Evolutionary conservation across 2,329 filamentous ascomycete genomes (phyloP), one percentile per base, ranked within the genome.

Genomic region (Pseudopithomyces chartarum): DNA sequence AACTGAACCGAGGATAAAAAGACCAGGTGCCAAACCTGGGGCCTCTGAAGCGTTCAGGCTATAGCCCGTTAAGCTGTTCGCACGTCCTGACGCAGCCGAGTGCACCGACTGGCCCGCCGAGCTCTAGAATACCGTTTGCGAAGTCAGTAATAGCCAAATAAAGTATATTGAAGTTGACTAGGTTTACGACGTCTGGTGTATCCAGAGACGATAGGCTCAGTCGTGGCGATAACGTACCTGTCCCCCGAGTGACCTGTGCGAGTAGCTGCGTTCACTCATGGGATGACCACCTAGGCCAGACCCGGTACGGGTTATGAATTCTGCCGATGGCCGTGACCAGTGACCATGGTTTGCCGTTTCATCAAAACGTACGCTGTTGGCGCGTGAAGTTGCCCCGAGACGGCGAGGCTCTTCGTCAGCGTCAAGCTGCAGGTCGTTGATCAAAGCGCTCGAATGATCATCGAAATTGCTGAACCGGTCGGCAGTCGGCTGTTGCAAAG

Each of bases 301-400:
- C 22, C 87, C 86, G 20, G 91, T 92, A 50, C 94, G 81, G 23
- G 90, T 89, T 39, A 87, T 86, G 64, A 96, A 89, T 54, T 98
- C 95, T 45, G 90, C 87, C 12, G 91, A 94, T 54, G 92, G 89
- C 43, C 94, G 87, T 36, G 88, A 89, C 86, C 95, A 96, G 74
- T 92, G 92, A 46, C 91, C 90, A 67, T 97, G 92, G 66, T 97
- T 87, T 13, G 94, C 93, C 70, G 92, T 97, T 74, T 98, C 94
- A 71, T 98, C 95, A 69, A 99, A 99, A 36, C 95, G 90, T 65
- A 99, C 95, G 71, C 95, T 98, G 73, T 98, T 98, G 46, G 95
- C 94, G 66, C 95, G 86, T 17, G 95, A 99, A 17, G 92, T 90
- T 19, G 91, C 91, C 52, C 95, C 91, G 61, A 94, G 86, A 36